A percentile compares a stretch with the other conserved stretches of the same genome.
phyloP scores from a whole-genome alignment of 2,329 filamentous ascomycete genomes.

The Talaromyces funiculosus region DNA sequence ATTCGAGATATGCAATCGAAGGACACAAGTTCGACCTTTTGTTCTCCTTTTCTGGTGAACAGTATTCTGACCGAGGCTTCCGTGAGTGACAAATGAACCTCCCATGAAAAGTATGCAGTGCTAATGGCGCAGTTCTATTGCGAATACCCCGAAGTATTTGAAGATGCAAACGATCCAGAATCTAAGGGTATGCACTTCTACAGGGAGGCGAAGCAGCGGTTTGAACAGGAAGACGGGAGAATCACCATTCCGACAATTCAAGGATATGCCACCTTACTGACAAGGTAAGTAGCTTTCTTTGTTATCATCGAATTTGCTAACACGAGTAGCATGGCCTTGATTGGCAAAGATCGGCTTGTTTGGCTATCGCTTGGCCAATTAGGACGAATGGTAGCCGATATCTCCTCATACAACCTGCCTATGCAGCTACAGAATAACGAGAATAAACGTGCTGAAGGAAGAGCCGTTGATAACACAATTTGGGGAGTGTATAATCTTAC shows the following conservation, averaged over 20 bases:
- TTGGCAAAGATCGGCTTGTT: conserved; percentile 27
- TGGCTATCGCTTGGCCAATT: conserved; percentile 27
- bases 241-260: conserved; percentile 27
- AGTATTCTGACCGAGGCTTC: conserved; percentile 28
- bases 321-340: conserved; percentile 25
- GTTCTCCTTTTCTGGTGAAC: conserved; percentile 34
- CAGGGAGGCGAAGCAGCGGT: conserved; percentile 27
- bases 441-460: conserved; percentile 15
- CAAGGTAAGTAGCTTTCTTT: conserved; percentile 21
- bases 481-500: conserved; percentile 16
- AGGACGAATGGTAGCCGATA: conserved; percentile 21
- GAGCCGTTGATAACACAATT: conserved; percentile 12
- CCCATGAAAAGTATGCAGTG: background rate
- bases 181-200: conserved; percentile 29
- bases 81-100: conserved; percentile 16
- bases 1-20: conserved; percentile 30
- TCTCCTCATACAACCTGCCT: conserved; percentile 16
- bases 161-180: conserved; percentile 16
- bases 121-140: conserved; percentile 23
- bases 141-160: conserved; percentile 23
- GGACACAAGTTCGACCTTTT: conserved; percentile 22
- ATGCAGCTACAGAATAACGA: conserved; percentile 16
- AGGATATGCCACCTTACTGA: conserved; percentile 26
- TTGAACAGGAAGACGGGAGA: conserved; percentile 27
- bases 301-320: background rate